These are phyloP conservation scores for Sphagnum contortum DNA, from an alignment of 225 moss, liverwort and hornwort genomes.

Conservation along the genomic window DNA sequence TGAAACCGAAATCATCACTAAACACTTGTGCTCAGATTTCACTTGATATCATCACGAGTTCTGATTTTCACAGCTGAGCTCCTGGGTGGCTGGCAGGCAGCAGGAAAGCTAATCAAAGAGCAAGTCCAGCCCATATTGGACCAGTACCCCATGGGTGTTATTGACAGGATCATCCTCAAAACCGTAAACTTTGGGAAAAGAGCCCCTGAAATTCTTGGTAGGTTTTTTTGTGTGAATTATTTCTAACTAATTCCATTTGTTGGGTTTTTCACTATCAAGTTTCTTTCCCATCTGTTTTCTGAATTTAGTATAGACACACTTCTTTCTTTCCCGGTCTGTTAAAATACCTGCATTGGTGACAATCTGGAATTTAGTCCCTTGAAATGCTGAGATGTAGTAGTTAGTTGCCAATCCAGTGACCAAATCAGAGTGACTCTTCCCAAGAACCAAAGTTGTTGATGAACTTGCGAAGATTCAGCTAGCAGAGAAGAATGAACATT, in stretches of 20 bases:
- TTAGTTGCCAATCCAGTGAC: neutral
- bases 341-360: no score
- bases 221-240: neutral
- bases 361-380: no score
- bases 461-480: no score
- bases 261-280: no score
- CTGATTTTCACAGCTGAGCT: neutral
- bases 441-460: no score
- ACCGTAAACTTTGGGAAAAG: constrained; percentile 51
- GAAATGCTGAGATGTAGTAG: neutral
- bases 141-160: constrained; percentile 69
- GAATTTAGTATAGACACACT: neutral
- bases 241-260: no score
- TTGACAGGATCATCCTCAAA: constrained; percentile 40
- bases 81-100: constrained; percentile 34
- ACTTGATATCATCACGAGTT: no score
- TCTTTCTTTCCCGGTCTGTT: neutral
- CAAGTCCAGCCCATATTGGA: constrained; percentile 63
- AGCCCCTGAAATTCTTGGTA: constrained; percentile 67
- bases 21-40: no score
- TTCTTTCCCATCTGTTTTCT: neutral
- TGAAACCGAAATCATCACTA: neutral
- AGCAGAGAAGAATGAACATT: no score
- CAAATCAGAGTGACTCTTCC: no score
- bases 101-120: constrained; percentile 25